Evolutionary conservation across 164 flowering plant species (phyloP).

Genomic region (Berberis thunbergii): DNA sequence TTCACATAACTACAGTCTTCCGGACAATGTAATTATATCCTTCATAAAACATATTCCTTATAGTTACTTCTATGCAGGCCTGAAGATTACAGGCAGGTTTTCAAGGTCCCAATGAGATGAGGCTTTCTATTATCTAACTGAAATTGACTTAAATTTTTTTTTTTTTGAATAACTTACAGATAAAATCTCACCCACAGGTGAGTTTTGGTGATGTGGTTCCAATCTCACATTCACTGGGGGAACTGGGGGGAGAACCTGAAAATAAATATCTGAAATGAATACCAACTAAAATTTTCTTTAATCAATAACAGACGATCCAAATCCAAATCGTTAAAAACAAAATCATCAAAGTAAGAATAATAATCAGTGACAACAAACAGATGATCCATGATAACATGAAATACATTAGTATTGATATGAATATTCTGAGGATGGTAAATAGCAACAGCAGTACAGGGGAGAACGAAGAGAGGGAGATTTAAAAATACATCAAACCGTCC

Average conservation of each 20-base stretch:
- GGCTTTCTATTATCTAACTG: background rate
- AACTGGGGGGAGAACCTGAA: constrained; percentile 77
- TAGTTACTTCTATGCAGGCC: too few species aligned
- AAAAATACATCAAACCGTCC: too few species aligned
- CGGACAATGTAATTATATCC: too few species aligned
- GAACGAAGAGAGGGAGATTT: too few species aligned
- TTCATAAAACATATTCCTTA: too few species aligned
- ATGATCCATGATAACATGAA: too few species aligned
- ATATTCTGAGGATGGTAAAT: too few species aligned
- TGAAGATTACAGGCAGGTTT: too few species aligned
- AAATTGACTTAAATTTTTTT: background rate
- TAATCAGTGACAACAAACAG: too few species aligned
- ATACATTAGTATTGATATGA: too few species aligned
- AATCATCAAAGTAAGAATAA: background rate
- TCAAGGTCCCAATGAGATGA: background rate
- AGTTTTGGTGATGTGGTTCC: constrained; percentile 51
- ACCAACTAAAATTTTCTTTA: background rate
- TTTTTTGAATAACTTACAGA: constrained; percentile 45
- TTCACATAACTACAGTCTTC: too few species aligned
- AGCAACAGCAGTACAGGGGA: too few species aligned
- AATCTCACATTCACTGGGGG: constrained; percentile 54
- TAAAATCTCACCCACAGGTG: constrained; percentile 70
- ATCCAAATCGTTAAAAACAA: background rate
- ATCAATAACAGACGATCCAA: background rate
- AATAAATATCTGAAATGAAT: constrained; percentile 2